Evolutionary conservation across 2,329 filamentous ascomycete species (phyloP).

Genomic region (Trichothecium sympodiale): DNA sequence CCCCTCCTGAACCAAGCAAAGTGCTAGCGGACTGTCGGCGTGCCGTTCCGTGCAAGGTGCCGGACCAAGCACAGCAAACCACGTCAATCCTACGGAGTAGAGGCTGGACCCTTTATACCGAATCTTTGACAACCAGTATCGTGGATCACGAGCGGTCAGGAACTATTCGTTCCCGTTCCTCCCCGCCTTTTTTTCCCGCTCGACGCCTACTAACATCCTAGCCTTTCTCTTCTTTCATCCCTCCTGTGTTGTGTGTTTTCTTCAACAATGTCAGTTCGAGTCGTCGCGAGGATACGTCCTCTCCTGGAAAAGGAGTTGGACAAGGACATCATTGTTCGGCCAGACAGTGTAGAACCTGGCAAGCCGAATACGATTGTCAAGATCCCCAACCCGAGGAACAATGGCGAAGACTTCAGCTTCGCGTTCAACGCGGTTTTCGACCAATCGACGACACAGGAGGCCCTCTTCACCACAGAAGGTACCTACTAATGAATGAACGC

Average conservation of each 20-base stretch:
- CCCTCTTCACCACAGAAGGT: conserved; percentile 85
- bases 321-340: conserved; percentile 73
- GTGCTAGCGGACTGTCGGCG: no score
- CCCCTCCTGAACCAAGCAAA: no score
- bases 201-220: conserved; percentile 1
- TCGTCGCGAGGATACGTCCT: conserved; percentile 84
- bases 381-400: conserved; percentile 91
- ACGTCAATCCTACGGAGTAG: no score
- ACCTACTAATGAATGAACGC: conserved; percentile 10
- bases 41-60: no score
- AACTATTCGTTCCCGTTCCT: neutral
- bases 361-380: conserved; percentile 60
- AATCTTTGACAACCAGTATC: no score
- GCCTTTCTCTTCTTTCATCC: conserved; percentile 1
- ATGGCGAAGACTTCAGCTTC: conserved; percentile 82
- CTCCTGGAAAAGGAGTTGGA: conserved; percentile 77
- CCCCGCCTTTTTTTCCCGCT: conserved; percentile 2
- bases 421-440: conserved; percentile 92
- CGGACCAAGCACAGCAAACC: no score
- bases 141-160: no score
- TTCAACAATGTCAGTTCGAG: conserved; percentile 55
- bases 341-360: conserved; percentile 50
- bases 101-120: no score
- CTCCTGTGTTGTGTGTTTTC: conserved; percentile 7
- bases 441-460: conserved; percentile 67